Percentiles rank a stretch among this genome's conserved stretches.
Conservation (phyloP, 768 basidiomycete genomes). For the Mycena amicta region DNA sequence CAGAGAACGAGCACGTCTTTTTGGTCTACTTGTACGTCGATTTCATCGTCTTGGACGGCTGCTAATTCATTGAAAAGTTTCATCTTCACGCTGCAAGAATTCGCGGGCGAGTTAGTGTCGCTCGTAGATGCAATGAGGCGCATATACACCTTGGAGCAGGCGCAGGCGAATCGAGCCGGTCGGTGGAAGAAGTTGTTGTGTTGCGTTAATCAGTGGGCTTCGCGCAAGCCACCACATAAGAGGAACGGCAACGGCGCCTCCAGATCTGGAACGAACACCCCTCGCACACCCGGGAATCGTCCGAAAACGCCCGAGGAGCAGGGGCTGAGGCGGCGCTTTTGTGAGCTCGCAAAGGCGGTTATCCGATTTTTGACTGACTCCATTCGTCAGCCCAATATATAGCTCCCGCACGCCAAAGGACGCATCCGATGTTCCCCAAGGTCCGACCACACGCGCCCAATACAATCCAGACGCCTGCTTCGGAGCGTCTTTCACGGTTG, state of each 20-base stretch:
- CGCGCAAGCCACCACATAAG: constrained; percentile 4
- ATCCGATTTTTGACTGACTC: not conserved
- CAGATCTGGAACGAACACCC: not conserved
- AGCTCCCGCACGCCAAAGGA: constrained; percentile 47
- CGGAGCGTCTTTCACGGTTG: constrained; percentile 56
- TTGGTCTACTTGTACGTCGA: constrained; percentile 84
- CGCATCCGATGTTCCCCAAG: constrained; percentile 76
- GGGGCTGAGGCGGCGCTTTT: constrained; percentile 13
- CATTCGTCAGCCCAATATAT: constrained; percentile 51
- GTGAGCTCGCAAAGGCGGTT: not conserved
- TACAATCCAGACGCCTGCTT: constrained; percentile 78
- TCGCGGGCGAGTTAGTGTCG: constrained; percentile 78
- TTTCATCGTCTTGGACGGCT: constrained; percentile 86
- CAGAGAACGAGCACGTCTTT: constrained; percentile 83
- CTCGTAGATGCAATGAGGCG: constrained; percentile 84
- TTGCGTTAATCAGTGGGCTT: constrained; percentile 12
- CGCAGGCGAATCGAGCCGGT: constrained; percentile 34
- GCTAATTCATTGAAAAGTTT: constrained; percentile 55
- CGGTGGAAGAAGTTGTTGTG: constrained; percentile 44
- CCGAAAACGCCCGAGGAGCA: constrained; percentile 2
- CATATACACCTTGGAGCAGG: constrained; percentile 70
- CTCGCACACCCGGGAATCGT: constrained; percentile 1
- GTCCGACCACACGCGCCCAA: constrained; percentile 81
- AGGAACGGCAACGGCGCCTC: constrained; percentile 7
- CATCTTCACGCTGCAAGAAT: constrained; percentile 95